Base-by-base conservation (phyloP, 805 yeast genomes). In the Candida gorgasii region DNA sequence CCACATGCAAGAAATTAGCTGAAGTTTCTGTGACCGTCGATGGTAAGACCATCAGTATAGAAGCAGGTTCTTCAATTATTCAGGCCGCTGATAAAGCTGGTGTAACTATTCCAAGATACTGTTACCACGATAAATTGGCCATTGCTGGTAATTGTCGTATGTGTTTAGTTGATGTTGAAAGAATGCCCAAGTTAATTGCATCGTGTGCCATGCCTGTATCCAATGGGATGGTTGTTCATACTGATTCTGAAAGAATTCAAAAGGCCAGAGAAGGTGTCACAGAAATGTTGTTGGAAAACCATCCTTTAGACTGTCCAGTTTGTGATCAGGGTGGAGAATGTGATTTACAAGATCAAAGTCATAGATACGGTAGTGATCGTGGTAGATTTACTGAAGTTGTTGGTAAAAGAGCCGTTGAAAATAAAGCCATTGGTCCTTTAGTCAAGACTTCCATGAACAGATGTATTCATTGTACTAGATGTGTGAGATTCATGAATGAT, bases 281-380 rank as follows among this genome's bases (percentile, higher is more conserved):
- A 33, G 96, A 88, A 67, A 85, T 87, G 82, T 69, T 87, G 48
- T 75, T 87, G 50, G 88, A 87, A 53, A 88, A 88, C 73, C 96
- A 87, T 71, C 96, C 96, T 16, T 75, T 87, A 59, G 96, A 88
- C 70, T 87, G 95, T 69, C 96, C 95, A 17, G 84, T 87, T 43
- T 87, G 96, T 67, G 96, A 87, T 68, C 96, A 87, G 68, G 96
- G 95, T 67, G 96, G 96, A 51, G 96, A 87, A 65, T 87, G 96
- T 73, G 96, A 87, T 62, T 76, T 87, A 54, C 96, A 88, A 70
- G 96, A 88, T 61, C 96, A 87, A 72, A 74, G 88, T 14, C 70
- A 82, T 59, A 78, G 93, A 61, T 85, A 85, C 60, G 96, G 96
- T 46, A 68, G 85, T 40, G 96, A 87, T 67, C 78, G 95, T 50